A percentile compares a stretch with the other conserved stretches of the same genome.
Conservation (phyloP, 441 rosid genomes). For the Bruguiera hainesii region DNA sequence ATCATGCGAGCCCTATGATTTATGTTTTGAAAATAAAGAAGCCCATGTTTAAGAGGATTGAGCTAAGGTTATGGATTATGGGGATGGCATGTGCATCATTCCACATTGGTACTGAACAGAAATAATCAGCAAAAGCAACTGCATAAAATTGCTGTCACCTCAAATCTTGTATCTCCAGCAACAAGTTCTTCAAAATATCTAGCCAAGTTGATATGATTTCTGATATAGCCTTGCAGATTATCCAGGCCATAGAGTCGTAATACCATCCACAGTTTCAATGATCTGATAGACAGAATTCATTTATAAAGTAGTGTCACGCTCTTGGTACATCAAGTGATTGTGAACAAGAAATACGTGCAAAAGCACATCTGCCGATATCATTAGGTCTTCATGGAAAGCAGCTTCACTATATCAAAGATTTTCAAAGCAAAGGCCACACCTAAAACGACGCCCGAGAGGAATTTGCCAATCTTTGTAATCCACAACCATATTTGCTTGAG, state of each 20-base stretch:
- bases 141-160: conserved; percentile 43
- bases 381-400: too few relatives aligned
- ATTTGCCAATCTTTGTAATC: conserved; percentile 95
- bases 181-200: conserved; percentile 58
- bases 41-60: too few relatives aligned
- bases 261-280: conserved; percentile 87
- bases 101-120: neutral
- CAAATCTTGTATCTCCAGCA: conserved; percentile 61
- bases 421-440: conserved; percentile 40
- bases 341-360: neutral
- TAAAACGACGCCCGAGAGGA: conserved; percentile 84
- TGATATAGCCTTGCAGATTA: conserved; percentile 58
- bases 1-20: too few relatives aligned
- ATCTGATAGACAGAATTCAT: conserved; percentile 33
- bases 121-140: neutral
- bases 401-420: neutral
- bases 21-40: too few relatives aligned
- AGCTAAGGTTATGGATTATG: too few relatives aligned
- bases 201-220: conserved; percentile 78
- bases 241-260: conserved; percentile 75
- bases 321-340: neutral
- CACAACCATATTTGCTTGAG: conserved; percentile 57
- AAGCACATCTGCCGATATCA: neutral
- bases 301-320: conserved; percentile 2
- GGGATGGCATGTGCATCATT: neutral